phyloP scores from a whole-genome alignment of 176 grass and related monocot species.

The Oryza glumipatula region DNA sequence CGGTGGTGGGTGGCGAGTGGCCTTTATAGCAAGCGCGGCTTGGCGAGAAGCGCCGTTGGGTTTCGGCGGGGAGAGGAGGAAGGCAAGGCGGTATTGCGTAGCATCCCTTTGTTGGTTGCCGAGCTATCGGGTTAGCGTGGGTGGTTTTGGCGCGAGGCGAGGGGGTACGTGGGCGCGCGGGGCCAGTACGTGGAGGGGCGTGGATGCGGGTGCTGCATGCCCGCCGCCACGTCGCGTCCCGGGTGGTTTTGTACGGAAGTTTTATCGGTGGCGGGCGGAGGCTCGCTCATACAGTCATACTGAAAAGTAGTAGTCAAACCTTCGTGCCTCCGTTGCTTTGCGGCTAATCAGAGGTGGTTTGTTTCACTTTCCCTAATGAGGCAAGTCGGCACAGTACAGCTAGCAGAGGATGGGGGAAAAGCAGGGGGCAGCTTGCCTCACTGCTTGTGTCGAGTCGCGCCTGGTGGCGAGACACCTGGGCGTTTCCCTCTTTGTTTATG shows the following conservation, averaged over 20 bases:
- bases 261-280: background rate
- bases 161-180: slow-evolving; percentile 30
- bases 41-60: slow-evolving; percentile 9
- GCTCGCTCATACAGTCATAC: background rate
- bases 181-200: slow-evolving; percentile 37
- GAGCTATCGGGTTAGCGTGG: slow-evolving; percentile 33
- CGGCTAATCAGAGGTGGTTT: background rate
- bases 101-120: background rate
- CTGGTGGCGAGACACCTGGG: background rate
- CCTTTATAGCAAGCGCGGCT: slow-evolving; percentile 35
- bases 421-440: background rate
- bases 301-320: background rate
- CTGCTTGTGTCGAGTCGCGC: background rate
- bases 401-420: background rate
- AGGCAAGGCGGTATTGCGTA: slow-evolving; percentile 15
- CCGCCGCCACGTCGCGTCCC: slow-evolving; percentile 39
- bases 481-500: background rate
- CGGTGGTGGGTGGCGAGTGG: background rate
- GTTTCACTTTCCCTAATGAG: background rate
- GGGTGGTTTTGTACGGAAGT: background rate
- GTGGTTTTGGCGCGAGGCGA: slow-evolving; percentile 37
- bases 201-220: slow-evolving; percentile 43
- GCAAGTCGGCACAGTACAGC: background rate
- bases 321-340: background rate
- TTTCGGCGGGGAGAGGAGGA: background rate